Conservation (phyloP, 2,329 filamentous ascomycete genomes). For the Tolypocladium ovalisporum region DNA sequence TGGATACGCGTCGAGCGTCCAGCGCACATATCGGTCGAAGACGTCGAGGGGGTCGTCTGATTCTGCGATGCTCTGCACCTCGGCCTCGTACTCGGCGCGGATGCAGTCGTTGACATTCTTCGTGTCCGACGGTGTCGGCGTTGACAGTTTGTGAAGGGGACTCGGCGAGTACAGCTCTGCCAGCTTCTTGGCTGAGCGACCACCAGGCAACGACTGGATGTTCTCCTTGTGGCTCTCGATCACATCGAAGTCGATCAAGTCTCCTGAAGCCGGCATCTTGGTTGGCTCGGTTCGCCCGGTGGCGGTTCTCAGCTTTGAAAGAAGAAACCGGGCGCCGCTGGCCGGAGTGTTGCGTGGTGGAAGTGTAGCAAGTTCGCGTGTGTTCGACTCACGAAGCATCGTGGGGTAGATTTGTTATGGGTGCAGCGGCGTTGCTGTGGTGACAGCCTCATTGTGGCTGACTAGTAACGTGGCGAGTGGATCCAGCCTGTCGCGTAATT, state of each 20-base stretch:
- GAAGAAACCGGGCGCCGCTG: neutral
- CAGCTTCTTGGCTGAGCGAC: conserved; percentile 78
- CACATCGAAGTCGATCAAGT: conserved; percentile 69
- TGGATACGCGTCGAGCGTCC: conserved; percentile 91
- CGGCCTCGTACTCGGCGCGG: conserved; percentile 75
- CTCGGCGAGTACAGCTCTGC: conserved; percentile 68
- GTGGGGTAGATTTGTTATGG: neutral
- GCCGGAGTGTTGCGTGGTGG: neutral
- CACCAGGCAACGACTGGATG: conserved; percentile 84
- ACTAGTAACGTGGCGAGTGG: neutral
- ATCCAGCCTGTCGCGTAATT: too few relatives aligned
- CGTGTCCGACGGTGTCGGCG: conserved; percentile 60
- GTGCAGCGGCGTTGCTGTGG: conserved; percentile 5
- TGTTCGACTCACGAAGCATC: neutral
- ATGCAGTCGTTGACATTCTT: conserved; percentile 68
- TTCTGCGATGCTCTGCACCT: conserved; percentile 67
- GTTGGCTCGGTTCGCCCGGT: conserved; percentile 11
- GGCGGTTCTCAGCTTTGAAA: conserved; percentile 2
- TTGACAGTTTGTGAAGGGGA: conserved; percentile 43
- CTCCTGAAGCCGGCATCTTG: conserved; percentile 37
- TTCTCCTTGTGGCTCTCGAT: conserved; percentile 98
- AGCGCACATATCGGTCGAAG: conserved; percentile 93
- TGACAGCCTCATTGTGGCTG: conserved; percentile 5
- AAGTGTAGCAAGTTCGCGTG: neutral
- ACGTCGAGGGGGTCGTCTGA: conserved; percentile 92